Conservation (phyloP, 768 basidiomycete genomes). For the Hemileccinum rubropunctum region DNA sequence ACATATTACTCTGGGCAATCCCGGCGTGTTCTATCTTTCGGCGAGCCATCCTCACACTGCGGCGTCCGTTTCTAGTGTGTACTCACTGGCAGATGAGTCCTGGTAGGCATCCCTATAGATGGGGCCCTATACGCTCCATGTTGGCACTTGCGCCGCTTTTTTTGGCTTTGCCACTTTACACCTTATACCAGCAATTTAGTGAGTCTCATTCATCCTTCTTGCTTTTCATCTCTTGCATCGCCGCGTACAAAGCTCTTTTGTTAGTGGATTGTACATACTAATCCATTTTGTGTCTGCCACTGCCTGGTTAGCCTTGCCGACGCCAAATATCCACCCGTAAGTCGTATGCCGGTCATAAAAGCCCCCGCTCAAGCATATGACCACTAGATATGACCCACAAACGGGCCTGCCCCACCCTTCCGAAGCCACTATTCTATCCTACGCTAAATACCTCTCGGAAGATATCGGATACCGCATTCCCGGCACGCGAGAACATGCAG, state of each 20-base stretch:
- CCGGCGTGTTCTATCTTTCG: too few species aligned
- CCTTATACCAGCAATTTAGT: slow-evolving; percentile 51
- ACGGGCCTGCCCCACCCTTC: slow-evolving; percentile 70
- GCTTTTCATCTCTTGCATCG: not conserved
- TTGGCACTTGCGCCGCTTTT: slow-evolving; percentile 54
- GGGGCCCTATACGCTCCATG: slow-evolving; percentile 62
- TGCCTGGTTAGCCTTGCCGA: slow-evolving; percentile 52
- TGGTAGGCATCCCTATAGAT: slow-evolving; percentile 22
- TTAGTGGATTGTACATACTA: not conserved
- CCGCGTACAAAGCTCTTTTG: not conserved
- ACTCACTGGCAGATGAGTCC: slow-evolving; percentile 11
- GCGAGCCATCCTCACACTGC: not conserved
- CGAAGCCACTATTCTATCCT: slow-evolving; percentile 61
- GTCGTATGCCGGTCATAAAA: slow-evolving; percentile 10
- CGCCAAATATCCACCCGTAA: slow-evolving; percentile 53
- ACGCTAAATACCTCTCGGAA: slow-evolving; percentile 72
- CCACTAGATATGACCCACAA: slow-evolving; percentile 40
- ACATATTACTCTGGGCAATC: too few species aligned
- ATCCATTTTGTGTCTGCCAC: not conserved
- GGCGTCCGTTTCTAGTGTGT: not conserved
- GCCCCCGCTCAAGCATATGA: not conserved
- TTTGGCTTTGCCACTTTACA: slow-evolving; percentile 45
- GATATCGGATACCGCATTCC: slow-evolving; percentile 89
- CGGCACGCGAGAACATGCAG: slow-evolving; percentile 84
- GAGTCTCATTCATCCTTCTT: slow-evolving; percentile 19